A percentile compares a stretch with the other conserved stretches of the same genome.
These are phyloP conservation scores for Gaeumannomyces tritici DNA, from an alignment of 2,329 filamentous ascomycete genomes.

Conservation along the genomic window DNA sequence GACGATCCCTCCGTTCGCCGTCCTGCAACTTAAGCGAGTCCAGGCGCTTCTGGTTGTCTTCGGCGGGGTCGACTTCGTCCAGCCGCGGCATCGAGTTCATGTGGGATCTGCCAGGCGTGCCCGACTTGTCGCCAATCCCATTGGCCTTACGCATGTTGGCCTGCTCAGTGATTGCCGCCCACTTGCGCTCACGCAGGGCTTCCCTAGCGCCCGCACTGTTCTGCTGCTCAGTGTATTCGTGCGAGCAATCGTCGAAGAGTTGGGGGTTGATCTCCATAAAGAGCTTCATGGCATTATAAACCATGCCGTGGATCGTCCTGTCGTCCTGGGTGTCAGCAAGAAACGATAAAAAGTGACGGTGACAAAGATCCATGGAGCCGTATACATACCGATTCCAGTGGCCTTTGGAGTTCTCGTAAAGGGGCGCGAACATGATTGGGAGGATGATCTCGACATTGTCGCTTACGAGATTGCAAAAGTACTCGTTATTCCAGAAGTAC, in stretches of 20 bases:
- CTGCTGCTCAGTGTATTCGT: slow-evolving; percentile 94
- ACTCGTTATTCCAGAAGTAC: slow-evolving; percentile 99
- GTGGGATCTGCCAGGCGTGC: slow-evolving; percentile 25
- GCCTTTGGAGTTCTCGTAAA: slow-evolving; percentile 98
- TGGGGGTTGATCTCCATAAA: slow-evolving; percentile 99
- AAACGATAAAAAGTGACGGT: not conserved
- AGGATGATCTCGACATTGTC: slow-evolving; percentile 98
- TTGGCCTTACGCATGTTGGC: slow-evolving; percentile 58
- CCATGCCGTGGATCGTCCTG: slow-evolving; percentile 98
- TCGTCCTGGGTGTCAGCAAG: not conserved
- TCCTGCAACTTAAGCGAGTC: slow-evolving; percentile 89
- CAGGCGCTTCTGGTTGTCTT: slow-evolving; percentile 78
- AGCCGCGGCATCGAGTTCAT: slow-evolving; percentile 36
- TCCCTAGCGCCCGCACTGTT: slow-evolving; percentile 83
- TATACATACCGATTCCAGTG: slow-evolving; percentile 84
- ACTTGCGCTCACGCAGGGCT: slow-evolving; percentile 72
- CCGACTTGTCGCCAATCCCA: slow-evolving; percentile 21
- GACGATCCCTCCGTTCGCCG: slow-evolving; percentile 50
- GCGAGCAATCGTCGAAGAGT: slow-evolving; percentile 95
- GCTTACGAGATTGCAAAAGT: slow-evolving; percentile 98
- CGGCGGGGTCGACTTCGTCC: slow-evolving; percentile 72
- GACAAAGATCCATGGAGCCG: slow-evolving; percentile 15
- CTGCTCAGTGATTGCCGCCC: slow-evolving; percentile 76
- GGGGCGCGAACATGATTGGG: slow-evolving; percentile 96
- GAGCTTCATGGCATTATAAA: slow-evolving; percentile 99